Percentiles rank a stretch among this genome's conserved stretches.
Conservation (phyloP, 495 filamentous ascomycete species). For the Aspergillus bertholletiae region DNA sequence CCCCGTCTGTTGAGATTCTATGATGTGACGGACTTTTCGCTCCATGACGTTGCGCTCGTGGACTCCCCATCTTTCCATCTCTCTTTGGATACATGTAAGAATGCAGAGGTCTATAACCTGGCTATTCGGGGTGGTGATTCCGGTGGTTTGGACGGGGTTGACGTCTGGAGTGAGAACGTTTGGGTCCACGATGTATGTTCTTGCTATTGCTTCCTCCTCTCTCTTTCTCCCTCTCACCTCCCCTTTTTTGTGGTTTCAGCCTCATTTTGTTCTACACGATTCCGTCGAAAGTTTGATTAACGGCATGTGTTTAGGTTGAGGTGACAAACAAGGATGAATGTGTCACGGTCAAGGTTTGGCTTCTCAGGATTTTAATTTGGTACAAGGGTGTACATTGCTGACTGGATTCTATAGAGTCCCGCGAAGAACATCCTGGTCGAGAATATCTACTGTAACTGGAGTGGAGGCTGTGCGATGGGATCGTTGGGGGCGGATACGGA, state of each 20-base stretch:
- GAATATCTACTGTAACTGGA: conserved; percentile 50
- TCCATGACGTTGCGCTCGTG: conserved; percentile 42
- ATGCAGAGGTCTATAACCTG: conserved; percentile 44
- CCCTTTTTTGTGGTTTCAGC: background rate
- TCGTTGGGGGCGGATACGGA: conserved; percentile 31
- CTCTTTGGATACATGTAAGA: conserved; percentile 35
- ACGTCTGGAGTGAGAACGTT: conserved; percentile 41
- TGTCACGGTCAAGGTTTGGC: conserved; percentile 35
- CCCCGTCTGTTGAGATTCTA: conserved; percentile 30
- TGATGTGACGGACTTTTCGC: conserved; percentile 33
- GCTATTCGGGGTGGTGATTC: conserved; percentile 38
- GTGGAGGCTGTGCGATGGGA: conserved; percentile 46
- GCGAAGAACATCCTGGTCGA: conserved; percentile 46
- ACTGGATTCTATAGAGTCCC: conserved; percentile 18
- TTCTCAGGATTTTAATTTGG: background rate
- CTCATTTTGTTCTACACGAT: no score
- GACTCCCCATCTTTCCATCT: conserved; percentile 45
- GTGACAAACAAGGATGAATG: conserved; percentile 50
- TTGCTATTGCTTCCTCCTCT: background rate
- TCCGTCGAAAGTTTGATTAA: background rate
- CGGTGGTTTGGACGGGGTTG: conserved; percentile 43
- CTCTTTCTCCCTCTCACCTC: background rate
- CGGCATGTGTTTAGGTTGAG: conserved; percentile 25
- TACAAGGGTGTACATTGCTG: background rate
- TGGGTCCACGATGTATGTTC: conserved; percentile 39